Evolutionary conservation across 345 rosid species (phyloP), one percentile per base, ranked within the genome.

Genomic region (Physaria fendleri): DNA sequence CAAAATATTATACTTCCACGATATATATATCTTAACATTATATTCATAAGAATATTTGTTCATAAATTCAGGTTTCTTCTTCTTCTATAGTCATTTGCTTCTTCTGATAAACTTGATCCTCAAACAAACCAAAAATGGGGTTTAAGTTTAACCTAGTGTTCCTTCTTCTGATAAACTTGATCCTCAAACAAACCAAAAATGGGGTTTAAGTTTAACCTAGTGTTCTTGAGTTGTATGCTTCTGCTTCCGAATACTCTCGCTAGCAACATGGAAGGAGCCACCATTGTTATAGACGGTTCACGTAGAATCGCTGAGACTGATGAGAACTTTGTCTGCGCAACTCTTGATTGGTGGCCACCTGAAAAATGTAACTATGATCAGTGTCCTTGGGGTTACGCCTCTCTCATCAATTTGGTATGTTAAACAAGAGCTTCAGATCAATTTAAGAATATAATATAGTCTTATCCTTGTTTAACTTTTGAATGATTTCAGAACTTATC

Each of bases 271-370:
- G 68, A 55, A 33, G 69, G 28, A 49, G 68, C 82, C 30, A 73
- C 72, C 11, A 60, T 93, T 12, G 54, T 66, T 37, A 76, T 93
- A 25, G 83, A 89, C 61, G 94, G 87, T 48, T 42, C 76, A 17
- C 45, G 11, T 34, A 47, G 65, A 38, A 56, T 83, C 55, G 86
- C 95, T 1, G 78, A 77, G 59, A 89, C 66, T 47, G 97, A 93
- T 68, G 90, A 87, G 21, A 77, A 85, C 66, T 93, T 82, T 64
- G 48, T 93, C 46, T 93, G 99, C 62, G 97, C 97, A 45, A 93
- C 99, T 23, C 35, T 93, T 56, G 99, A 93, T 65, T 93, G 99
- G 99, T 93, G 99, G 99, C 99, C 99, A 70, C 95, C 82, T 72
- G 95, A 89, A 51, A 93, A 93, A 78, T 93, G 99, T 53, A 73